phyloP scores from a whole-genome alignment of 257 asterid species.

The Solanum ossicruentum region DNA sequence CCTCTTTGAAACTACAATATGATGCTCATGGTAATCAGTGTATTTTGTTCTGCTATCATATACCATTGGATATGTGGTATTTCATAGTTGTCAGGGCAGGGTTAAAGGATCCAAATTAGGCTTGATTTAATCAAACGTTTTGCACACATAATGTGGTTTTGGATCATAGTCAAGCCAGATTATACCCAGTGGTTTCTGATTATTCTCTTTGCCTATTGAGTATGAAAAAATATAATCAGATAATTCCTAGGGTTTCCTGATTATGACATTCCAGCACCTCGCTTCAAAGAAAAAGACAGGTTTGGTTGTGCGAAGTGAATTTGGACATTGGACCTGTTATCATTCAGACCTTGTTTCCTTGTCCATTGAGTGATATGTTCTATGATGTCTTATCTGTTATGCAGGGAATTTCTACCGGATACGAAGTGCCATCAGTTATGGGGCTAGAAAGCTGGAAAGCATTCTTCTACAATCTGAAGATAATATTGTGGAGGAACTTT shows the following conservation, averaged over 20 bases:
- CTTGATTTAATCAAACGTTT: neutral
- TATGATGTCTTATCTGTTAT: neutral
- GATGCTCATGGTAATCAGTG: neutral
- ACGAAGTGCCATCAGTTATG: constrained; percentile 78
- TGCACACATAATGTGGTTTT: neutral
- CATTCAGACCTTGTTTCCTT: neutral
- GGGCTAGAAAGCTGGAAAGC: constrained; percentile 55
- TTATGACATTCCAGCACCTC: neutral
- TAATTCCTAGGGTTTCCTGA: neutral
- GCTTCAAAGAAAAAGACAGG: neutral
- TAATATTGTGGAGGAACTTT: constrained; percentile 40
- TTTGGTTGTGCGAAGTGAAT: neutral
- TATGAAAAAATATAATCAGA: neutral
- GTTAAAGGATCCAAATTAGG: neutral
- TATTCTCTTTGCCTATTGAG: neutral
- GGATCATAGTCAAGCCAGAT: neutral
- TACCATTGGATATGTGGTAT: neutral
- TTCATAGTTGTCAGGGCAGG: neutral
- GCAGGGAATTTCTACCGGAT: constrained; percentile 75
- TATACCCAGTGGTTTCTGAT: neutral
- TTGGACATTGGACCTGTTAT: neutral
- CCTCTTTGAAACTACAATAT: neutral
- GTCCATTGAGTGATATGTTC: neutral
- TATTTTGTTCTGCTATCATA: neutral
- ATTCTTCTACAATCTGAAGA: constrained; percentile 44